Evolutionary conservation across 163 green algal genomes (phyloP).

Genomic region (Chlorella variabilis): DNA sequence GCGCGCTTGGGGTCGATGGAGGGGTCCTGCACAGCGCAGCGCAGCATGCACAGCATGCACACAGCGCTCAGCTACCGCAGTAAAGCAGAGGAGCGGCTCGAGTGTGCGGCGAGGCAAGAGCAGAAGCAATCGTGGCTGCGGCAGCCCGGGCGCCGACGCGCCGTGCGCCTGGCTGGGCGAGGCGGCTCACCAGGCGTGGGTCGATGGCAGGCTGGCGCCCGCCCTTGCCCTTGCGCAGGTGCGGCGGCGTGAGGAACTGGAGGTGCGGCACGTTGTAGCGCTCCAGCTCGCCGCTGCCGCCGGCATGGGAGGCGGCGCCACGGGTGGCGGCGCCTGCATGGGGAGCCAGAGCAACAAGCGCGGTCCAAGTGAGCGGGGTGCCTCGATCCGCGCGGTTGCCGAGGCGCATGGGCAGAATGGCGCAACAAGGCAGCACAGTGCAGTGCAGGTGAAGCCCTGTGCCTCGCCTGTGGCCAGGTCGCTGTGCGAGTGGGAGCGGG

Average conservation of each 20-base stretch:
- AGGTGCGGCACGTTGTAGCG: slow-evolving; percentile 48
- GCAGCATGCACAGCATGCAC: neutral
- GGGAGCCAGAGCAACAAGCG: too few relatives aligned
- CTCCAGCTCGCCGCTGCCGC: slow-evolving; percentile 1
- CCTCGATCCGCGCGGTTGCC: too few relatives aligned
- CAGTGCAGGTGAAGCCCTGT: neutral
- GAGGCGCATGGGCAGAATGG: too few relatives aligned
- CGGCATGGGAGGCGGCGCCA: too few relatives aligned
- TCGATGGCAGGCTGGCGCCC: slow-evolving; percentile 54
- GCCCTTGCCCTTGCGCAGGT: slow-evolving; percentile 76
- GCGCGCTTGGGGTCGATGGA: slow-evolving; percentile 78
- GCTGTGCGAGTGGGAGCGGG: slow-evolving; percentile 24
- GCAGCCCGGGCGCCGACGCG: too few relatives aligned
- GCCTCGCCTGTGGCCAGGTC: slow-evolving; percentile 6
- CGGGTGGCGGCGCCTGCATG: too few relatives aligned
- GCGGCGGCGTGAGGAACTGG: slow-evolving; percentile 51
- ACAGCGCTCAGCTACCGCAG: neutral
- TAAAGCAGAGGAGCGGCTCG: neutral
- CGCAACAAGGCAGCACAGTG: too few relatives aligned
- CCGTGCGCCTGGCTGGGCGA: too few relatives aligned
- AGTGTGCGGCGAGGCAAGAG: too few relatives aligned
- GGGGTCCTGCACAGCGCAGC: slow-evolving; percentile 59
- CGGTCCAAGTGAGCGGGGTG: too few relatives aligned
- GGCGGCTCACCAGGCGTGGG: slow-evolving; percentile 19
- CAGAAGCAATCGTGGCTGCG: too few relatives aligned